A percentile compares a stretch with the other conserved stretches of the same genome.
phyloP scores from a whole-genome alignment of 2,329 filamentous ascomycete genomes.

The Zalaria sp. region DNA sequence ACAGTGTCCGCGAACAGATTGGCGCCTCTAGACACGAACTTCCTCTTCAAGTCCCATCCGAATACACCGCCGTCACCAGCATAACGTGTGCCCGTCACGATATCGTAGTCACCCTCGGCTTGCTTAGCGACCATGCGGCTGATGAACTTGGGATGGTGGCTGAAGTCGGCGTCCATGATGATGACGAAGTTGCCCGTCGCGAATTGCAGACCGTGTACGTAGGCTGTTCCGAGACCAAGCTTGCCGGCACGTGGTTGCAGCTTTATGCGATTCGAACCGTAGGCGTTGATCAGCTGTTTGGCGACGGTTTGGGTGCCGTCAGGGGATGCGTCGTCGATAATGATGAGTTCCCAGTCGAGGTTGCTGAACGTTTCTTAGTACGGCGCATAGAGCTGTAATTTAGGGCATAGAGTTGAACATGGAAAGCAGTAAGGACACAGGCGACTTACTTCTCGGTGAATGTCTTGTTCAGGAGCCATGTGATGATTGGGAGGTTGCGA shows the following conservation, averaged over 20 bases:
- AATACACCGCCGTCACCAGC: slow-evolving; percentile 75
- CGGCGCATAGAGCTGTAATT: background rate
- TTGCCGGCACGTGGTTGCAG: slow-evolving; percentile 87
- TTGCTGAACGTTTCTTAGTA: slow-evolving; percentile 41
- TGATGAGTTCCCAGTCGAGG: slow-evolving; percentile 92
- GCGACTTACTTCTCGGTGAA: slow-evolving; percentile 68
- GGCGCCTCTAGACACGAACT: slow-evolving; percentile 68
- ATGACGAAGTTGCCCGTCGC: slow-evolving; percentile 88
- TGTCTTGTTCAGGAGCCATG: slow-evolving; percentile 83
- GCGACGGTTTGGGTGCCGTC: slow-evolving; percentile 90
- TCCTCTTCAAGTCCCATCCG: slow-evolving; percentile 83
- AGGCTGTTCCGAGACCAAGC: slow-evolving; percentile 90
- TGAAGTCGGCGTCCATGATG: slow-evolving; percentile 99
- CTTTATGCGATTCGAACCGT: slow-evolving; percentile 58
- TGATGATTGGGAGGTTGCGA: slow-evolving; percentile 88
- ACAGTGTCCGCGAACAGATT: slow-evolving; percentile 95
- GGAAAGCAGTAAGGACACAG: background rate
- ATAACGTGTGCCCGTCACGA: slow-evolving; percentile 92
- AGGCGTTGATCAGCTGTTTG: slow-evolving; percentile 76
- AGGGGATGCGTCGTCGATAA: slow-evolving; percentile 95
- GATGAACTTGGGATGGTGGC: slow-evolving; percentile 98
- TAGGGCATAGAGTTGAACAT: background rate
- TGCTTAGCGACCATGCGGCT: slow-evolving; percentile 81
- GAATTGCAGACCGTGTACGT: slow-evolving; percentile 87
- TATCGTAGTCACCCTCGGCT: slow-evolving; percentile 69